Base-by-base conservation (phyloP, 2,329 filamentous ascomycete species). In the Beauveria rudraprayagi region DNA sequence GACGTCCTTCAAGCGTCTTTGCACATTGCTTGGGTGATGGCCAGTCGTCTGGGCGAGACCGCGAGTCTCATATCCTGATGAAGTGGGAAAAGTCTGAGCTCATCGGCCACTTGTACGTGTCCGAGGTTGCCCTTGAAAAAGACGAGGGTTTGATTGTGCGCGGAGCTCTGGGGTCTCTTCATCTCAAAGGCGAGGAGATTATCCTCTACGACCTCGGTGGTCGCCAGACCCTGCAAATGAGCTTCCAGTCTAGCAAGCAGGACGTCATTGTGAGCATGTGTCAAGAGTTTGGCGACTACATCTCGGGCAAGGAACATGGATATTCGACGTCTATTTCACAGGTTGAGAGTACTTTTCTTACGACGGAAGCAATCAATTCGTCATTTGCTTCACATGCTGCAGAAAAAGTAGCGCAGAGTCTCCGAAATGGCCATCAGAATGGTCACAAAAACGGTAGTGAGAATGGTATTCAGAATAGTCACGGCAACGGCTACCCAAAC, bases 51-150 rank as follows among this genome's bases (percentile, higher is more conserved):
- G 46, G 40, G 22, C 56, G 56, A 24, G 56, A 58, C 34, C 56
- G 56, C 5, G 56, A 58, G 34, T 58, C 56, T 19, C 56, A 58
- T 14, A 46, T 58, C 10, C 5, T 50, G 22, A 19, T 58, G 56
- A 43, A 9, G 3, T 58, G 56, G 56, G 14, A 19, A 11, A 4
- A 43, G n/a, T 19, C 28, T 5, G 56, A 17, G 5, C 34, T 58
- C 6, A 8, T 41, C 4, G 56, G 44, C 34, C 56, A 58, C 24
- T 19, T 58, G 8, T 50, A 58, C 34, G 46, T 58, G n/a, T 58
- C 56, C 28, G 56, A 58, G 19, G 46, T 58, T 16, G 56, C 56
- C 10, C 46, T 58, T 3, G 30, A 24, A 8, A 58, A 58, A 14
- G 56, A 58, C 14, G 56, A 58, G 22, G 19, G 22, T 30, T 19